These are phyloP conservation scores for Vinca minor DNA, from an alignment of 257 asterid species.

Conservation along the genomic window DNA sequence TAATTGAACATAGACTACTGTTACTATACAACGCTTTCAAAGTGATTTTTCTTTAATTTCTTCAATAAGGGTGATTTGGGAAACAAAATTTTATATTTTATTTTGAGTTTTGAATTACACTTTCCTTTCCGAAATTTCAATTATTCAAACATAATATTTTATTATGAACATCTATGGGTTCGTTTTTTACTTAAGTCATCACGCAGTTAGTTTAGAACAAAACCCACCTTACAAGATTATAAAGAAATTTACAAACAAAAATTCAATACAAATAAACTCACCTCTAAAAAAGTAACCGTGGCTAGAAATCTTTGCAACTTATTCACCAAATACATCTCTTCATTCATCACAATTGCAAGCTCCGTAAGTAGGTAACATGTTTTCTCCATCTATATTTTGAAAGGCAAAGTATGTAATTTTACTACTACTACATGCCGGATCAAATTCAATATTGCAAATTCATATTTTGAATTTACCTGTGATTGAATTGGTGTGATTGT, in stretches of 20 bases:
- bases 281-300: conserved; percentile 33
- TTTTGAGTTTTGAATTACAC: no score
- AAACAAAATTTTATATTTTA: no score
- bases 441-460: neutral
- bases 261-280: conserved; percentile 8
- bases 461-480: conserved; percentile 26
- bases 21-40: no score
- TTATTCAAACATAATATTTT: no score
- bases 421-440: neutral
- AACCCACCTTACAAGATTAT: no score
- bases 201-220: no score
- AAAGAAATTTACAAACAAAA: neutral
- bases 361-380: conserved; percentile 49
- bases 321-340: conserved; percentile 29
- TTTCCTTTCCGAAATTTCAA: no score
- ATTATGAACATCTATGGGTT: no score
- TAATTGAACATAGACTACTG: no score
- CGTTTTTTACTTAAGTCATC: no score
- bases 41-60: no score
- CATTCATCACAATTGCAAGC: conserved; percentile 41
- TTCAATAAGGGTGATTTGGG: no score
- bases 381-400: conserved; percentile 36
- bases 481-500: conserved; percentile 30
- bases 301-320: conserved; percentile 34
- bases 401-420: neutral